phyloP scores from a whole-genome alignment of 495 filamentous ascomycete species.

The Talaromyces ruber region DNA sequence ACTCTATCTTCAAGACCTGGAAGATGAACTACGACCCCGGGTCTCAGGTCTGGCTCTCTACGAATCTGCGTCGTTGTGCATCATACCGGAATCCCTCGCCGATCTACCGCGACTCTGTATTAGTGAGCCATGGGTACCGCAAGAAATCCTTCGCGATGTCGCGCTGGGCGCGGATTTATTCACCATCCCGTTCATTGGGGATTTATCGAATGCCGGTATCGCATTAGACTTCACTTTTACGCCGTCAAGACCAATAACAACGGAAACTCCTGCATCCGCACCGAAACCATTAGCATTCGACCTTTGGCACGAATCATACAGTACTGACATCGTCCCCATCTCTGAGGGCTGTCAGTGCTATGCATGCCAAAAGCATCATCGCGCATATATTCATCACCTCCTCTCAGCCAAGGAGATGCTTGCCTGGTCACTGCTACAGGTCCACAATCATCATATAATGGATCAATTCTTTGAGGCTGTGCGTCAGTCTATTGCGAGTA shows the following conservation, averaged over 20 bases:
- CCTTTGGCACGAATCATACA: conserved; percentile 56
- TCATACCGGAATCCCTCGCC: conserved; percentile 48
- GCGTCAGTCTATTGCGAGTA: conserved; percentile 48
- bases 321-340: conserved; percentile 51
- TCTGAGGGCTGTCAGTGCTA: conserved; percentile 64
- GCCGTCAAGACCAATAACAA: conserved; percentile 12
- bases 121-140: conserved; percentile 49
- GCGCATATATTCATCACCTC: conserved; percentile 81
- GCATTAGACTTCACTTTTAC: conserved; percentile 72
- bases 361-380: conserved; percentile 73
- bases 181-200: conserved; percentile 62
- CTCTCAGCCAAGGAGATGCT: conserved; percentile 90
- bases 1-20: conserved; percentile 64
- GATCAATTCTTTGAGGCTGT: conserved; percentile 64
- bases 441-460: conserved; percentile 76
- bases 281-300: conserved; percentile 58
- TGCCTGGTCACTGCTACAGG: conserved; percentile 83
- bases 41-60: conserved; percentile 80
- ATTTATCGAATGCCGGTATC: conserved; percentile 75
- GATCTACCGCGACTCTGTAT: conserved; percentile 67
- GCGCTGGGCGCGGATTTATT: conserved; percentile 72
- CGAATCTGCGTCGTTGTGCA: conserved; percentile 57
- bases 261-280: conserved; percentile 5
- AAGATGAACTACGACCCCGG: conserved; percentile 37
- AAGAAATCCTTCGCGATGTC: conserved; percentile 65